phyloP scores from a whole-genome alignment of 2,329 filamentous ascomycete species.

The Akanthomyces lecanii region DNA sequence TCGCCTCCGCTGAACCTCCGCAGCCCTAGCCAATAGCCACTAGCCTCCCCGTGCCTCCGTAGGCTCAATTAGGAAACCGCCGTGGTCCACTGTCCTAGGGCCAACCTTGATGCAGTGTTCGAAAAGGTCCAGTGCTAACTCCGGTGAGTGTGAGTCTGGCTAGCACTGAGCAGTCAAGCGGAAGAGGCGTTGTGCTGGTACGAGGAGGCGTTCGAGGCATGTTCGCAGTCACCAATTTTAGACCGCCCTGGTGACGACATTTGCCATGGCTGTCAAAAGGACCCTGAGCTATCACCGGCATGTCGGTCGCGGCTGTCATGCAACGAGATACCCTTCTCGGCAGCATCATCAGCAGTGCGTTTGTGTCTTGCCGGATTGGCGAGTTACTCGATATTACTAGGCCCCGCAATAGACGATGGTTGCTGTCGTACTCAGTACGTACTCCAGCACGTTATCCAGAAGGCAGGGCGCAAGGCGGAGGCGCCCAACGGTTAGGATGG shows the following conservation, averaged over 20 bases:
- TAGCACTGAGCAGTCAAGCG: not conserved
- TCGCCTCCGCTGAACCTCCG: constrained; percentile 16
- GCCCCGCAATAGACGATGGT: constrained; percentile 12
- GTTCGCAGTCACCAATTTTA: constrained; percentile 5
- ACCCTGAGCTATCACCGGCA: not conserved
- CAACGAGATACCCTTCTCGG: not conserved
- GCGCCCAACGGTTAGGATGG: constrained; percentile 1
- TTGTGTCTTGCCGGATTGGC: not conserved
- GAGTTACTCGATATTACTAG: not conserved
- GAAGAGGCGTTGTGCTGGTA: constrained; percentile 2
- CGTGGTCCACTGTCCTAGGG: constrained; percentile 4
- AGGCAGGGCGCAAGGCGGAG: constrained; percentile 8
- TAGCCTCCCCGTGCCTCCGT: not conserved
- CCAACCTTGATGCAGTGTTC: constrained; percentile 7
- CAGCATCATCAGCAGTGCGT: not conserved
- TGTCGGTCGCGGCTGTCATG: not conserved
- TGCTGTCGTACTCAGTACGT: not conserved
- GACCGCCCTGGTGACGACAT: not conserved
- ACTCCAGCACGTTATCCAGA: constrained; percentile 4
- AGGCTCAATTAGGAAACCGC: constrained; percentile 8
- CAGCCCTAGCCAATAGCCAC: not conserved
- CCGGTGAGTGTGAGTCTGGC: not conserved
- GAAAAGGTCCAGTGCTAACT: constrained; percentile 11
- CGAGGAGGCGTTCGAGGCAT: not conserved
- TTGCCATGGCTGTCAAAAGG: constrained; percentile 5